Percentiles rank a stretch among this genome's conserved stretches.
Conservation (phyloP, 83 land plant species). For the Thuja plicata region DNA sequence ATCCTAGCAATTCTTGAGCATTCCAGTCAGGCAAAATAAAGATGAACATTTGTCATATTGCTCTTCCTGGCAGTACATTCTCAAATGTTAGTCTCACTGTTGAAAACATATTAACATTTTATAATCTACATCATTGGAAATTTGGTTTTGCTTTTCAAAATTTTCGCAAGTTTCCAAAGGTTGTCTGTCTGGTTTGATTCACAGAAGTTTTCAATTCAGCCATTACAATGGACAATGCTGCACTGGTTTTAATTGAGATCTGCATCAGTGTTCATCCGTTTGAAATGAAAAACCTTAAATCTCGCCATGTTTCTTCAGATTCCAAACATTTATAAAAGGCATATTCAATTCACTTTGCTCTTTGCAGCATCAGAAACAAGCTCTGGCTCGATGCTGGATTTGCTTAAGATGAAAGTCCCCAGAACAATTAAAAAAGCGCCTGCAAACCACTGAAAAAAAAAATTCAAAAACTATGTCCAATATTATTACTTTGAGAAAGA, state of each 20-base stretch:
- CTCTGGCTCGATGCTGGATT: slow-evolving; percentile 42
- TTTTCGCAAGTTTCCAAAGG: neutral
- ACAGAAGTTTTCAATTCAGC: neutral
- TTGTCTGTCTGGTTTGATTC: neutral
- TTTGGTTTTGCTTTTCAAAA: neutral
- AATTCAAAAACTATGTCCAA: neutral
- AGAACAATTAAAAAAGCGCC: slow-evolving; percentile 80
- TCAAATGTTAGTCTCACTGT: neutral
- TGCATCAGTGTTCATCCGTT: neutral
- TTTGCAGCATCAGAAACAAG: neutral
- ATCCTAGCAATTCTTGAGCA: too few species aligned
- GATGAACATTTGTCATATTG: neutral
- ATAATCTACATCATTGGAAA: neutral
- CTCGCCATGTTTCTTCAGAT: neutral
- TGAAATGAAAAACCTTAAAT: neutral
- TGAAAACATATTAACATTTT: neutral
- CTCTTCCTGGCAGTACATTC: neutral
- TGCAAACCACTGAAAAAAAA: slow-evolving; percentile 73
- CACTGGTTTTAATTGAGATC: neutral
- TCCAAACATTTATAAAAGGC: neutral
- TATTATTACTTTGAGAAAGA: neutral
- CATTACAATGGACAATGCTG: neutral
- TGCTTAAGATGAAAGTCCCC: slow-evolving; percentile 80
- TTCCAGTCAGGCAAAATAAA: too few species aligned
- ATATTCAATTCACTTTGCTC: neutral